Evolutionary conservation across 176 grass and related monocot species (phyloP).

Genomic region (Rhipidocladum racemiflorum): DNA sequence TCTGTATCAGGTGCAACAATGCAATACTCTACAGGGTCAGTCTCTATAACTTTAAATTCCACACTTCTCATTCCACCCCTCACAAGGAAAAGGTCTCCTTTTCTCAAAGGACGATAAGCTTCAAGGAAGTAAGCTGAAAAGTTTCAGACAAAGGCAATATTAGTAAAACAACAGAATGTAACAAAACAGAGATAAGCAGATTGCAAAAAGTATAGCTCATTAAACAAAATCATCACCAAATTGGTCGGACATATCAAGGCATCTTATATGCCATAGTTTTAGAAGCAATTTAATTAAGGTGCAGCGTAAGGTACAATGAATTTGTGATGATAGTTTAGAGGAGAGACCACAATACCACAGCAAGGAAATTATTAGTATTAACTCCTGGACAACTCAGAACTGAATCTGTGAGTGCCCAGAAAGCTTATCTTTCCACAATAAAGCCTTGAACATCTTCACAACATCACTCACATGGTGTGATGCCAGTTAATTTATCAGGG

Average conservation of each 20-base stretch:
- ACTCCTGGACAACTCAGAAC: neutral
- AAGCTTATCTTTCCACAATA: neutral
- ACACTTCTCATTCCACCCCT: constrained; percentile 82
- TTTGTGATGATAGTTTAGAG: neutral
- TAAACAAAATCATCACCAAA: neutral
- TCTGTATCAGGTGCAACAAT: constrained; percentile 86
- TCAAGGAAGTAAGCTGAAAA: constrained; percentile 84
- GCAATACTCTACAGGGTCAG: constrained; percentile 73
- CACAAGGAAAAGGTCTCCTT: constrained; percentile 82
- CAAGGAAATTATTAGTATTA: neutral
- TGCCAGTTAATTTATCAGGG: neutral
- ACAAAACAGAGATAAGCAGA: neutral
- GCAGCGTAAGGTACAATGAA: neutral
- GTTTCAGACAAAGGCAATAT: neutral
- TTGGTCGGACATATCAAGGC: neutral
- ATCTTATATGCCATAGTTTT: neutral
- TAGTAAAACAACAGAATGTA: neutral
- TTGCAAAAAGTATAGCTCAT: neutral
- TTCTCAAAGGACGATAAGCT: constrained; percentile 72
- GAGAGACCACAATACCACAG: neutral
- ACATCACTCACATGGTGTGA: neutral
- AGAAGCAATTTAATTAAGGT: neutral
- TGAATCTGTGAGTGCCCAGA: neutral
- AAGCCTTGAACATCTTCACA: neutral
- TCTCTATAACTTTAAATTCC: constrained; percentile 86